Percentiles rank a stretch among this genome's conserved stretches.
phyloP scores from a whole-genome alignment of 306 rosid genomes.

The Begonia peltatifolia region DNA sequence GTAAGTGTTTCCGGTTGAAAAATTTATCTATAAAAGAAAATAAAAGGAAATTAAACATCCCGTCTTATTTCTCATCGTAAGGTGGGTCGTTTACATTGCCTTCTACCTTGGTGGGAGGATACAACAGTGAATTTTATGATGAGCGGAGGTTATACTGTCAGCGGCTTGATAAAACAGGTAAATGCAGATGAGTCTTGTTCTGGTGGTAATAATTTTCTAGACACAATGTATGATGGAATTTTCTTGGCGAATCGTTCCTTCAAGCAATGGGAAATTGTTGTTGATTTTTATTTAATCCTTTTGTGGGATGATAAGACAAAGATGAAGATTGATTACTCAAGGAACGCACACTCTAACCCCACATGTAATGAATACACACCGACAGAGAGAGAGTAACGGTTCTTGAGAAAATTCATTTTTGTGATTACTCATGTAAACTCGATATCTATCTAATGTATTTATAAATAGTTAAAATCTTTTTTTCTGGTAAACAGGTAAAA shows the following conservation, averaged over 20 bases:
- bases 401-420: too few species aligned
- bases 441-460: too few species aligned
- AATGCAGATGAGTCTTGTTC: background rate
- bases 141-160: conserved; percentile 70
- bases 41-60: background rate
- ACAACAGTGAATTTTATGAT: conserved; percentile 71
- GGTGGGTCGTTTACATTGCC: conserved; percentile 82
- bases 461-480: too few species aligned
- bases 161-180: conserved; percentile 51
- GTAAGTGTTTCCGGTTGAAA: conserved; percentile 29
- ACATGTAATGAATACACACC: too few species aligned
- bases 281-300: too few species aligned
- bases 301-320: too few species aligned
- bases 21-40: background rate
- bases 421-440: too few species aligned
- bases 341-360: too few species aligned
- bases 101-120: conserved; percentile 84
- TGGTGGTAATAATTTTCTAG: background rate
- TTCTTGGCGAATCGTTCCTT: too few species aligned
- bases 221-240: background rate
- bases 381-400: too few species aligned
- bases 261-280: too few species aligned
- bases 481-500: conserved; percentile 37
- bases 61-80: conserved; percentile 10
- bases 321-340: too few species aligned